These are phyloP conservation scores for Scopulariopsis brevicaulis DNA, from an alignment of 2,329 filamentous ascomycete genomes.

Conservation along the genomic window DNA sequence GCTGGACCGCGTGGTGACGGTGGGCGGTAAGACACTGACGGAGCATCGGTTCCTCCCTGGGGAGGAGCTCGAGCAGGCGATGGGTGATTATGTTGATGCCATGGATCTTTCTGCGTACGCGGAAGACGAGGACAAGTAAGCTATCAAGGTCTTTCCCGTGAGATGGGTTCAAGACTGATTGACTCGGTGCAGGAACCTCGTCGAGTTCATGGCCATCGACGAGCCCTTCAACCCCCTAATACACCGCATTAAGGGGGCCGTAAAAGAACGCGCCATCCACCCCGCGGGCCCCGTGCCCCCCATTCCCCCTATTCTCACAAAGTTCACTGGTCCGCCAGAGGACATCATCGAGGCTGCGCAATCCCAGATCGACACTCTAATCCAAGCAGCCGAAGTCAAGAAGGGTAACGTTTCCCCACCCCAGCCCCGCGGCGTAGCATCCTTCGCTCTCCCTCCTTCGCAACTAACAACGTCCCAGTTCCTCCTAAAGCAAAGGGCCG, in stretches of 20 bases:
- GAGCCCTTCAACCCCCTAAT: constrained; percentile 76
- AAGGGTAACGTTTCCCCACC: constrained; percentile 42
- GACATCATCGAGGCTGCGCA: constrained; percentile 49
- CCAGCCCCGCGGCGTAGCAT: background rate
- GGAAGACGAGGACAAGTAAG: constrained; percentile 61
- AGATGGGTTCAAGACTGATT: background rate
- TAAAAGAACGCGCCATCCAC: constrained; percentile 71
- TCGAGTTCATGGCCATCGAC: constrained; percentile 67
- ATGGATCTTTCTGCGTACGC: constrained; percentile 75
- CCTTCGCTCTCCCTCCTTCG: background rate
- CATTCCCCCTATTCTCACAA: constrained; percentile 52
- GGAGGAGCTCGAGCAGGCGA: constrained; percentile 62
- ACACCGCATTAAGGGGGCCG: constrained; percentile 80
- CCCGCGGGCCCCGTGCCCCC: constrained; percentile 53
- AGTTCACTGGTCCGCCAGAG: constrained; percentile 62
- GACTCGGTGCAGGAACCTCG: constrained; percentile 20
- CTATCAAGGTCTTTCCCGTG: background rate
- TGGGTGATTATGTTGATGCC: constrained; percentile 83
- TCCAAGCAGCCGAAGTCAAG: constrained; percentile 67
- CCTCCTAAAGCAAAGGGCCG: constrained; percentile 69
- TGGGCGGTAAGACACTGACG: constrained; percentile 69
- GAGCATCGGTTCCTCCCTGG: constrained; percentile 77
- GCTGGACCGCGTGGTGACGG: constrained; percentile 73
- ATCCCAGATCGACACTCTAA: constrained; percentile 50
- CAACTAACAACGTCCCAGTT: constrained; percentile 33